Evolutionary conservation across 1,284 basidiomycete genomes (phyloP), one percentile per base, ranked within the genome.

Genomic region (Marasmius oreades): DNA sequence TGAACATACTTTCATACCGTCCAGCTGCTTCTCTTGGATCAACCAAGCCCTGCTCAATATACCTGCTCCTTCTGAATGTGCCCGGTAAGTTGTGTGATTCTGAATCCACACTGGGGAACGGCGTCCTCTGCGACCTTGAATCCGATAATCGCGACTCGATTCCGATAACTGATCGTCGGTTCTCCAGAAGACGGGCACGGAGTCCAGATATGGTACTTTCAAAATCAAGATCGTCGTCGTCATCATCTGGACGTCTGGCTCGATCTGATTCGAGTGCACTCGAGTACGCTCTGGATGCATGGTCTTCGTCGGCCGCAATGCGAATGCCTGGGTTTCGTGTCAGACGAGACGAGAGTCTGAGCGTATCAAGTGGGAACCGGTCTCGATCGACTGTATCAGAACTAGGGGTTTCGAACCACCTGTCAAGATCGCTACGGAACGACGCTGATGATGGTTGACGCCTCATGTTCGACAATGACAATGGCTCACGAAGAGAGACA

Each of bases 321-420:
- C 31, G 7, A 33, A 16, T n/a, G 8, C 24, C 20, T 16, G 47
- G 4, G 18, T 23, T 23, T 45, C 47, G 12, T 50, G 28, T 31
- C 7, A 8, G 47, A 33, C 33, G 39, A n/a, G 39, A 42, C 2
- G 39, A 31, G 28, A 31, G 2, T 20, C 39, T 42, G 16, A n/a
- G 4, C 31, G 37, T 37, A 28, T 39, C 46, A n/a, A 22, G 47
- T 51, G 22, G 37, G 33, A 46, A 14, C 23, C 28, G 26, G 24
- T 31, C 23, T 11, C n/a, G 26, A 16, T 14, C 14, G 14, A 26
- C 23, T 18, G n/a, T 12, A 26, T 50, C 43, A 22, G 47, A 50
- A 20, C 26, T 33, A 5, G 54, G 36, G 23, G 54, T 48, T 45
- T 58, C 57, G 16, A 58, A 58, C 60, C 58, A 59, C 42, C 58